Conservation (phyloP, 805 yeast species). For the Lipomyces sp. region DNA sequence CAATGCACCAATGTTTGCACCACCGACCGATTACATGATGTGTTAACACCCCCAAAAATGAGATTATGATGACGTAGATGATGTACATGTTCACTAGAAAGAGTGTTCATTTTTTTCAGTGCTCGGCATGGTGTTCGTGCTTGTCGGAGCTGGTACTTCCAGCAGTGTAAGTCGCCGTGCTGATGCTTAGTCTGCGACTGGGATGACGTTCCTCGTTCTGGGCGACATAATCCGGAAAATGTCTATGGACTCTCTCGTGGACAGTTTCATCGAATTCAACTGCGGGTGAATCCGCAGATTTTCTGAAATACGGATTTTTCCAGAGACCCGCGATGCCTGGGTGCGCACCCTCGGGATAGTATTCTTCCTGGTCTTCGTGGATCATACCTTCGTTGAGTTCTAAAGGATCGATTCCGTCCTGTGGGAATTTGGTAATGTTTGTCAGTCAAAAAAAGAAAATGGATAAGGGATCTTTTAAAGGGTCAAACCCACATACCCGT, state of each 20-base stretch:
- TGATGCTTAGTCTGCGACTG: background rate
- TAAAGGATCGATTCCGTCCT: constrained; percentile 28
- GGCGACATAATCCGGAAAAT: constrained; percentile 16
- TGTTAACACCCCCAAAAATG: no score
- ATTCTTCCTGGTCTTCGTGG: constrained; percentile 26
- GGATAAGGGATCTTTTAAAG: no score
- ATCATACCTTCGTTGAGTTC: constrained; percentile 20
- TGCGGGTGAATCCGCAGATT: constrained; percentile 6
- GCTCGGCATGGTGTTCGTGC: constrained; percentile 4
- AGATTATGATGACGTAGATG: no score
- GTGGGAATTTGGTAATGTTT: background rate
- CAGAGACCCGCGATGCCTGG: constrained; percentile 37
- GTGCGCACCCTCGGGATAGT: constrained; percentile 29
- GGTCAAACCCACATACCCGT: no score
- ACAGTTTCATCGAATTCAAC: constrained; percentile 19
- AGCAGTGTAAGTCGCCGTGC: background rate
- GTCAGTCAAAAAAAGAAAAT: no score
- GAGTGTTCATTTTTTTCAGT: background rate
- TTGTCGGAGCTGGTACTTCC: background rate
- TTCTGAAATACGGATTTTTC: constrained; percentile 34
- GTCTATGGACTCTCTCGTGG: constrained; percentile 24
- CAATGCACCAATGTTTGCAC: no score
- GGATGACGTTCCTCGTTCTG: constrained; percentile 2
- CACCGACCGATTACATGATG: no score
- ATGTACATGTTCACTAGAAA: no score